Percentiles rank a stretch among this genome's conserved stretches.
Evolutionary conservation across 2,329 filamentous ascomycete species (phyloP).

Genomic region (Fusarium mangiferae): DNA sequence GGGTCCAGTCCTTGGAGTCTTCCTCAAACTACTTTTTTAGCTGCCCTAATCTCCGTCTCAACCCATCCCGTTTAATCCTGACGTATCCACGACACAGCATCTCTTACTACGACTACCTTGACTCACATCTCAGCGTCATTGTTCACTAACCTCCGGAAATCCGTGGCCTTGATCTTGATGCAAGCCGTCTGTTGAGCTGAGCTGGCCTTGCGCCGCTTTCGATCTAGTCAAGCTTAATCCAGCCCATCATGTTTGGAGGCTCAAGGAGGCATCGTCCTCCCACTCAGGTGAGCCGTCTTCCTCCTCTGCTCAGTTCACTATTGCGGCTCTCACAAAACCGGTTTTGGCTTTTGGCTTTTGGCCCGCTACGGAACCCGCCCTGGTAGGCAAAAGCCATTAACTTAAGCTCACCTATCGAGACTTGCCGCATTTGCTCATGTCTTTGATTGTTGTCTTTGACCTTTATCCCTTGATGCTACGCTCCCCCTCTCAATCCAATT

Average conservation of each 20-base stretch:
- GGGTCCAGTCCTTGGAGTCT: neutral
- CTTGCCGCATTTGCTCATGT: conserved; percentile 7
- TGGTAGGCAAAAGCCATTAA: conserved; percentile 8
- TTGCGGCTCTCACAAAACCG: conserved; percentile 28
- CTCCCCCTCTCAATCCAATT: neutral
- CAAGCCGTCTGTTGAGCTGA: conserved; percentile 27
- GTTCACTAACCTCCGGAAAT: neutral
- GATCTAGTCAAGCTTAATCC: conserved; percentile 26
- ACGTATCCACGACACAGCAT: conserved; percentile 6
- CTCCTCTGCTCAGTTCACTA: neutral
- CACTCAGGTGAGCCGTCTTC: conserved; percentile 58
- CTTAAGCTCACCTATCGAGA: neutral
- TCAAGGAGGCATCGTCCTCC: conserved; percentile 61
- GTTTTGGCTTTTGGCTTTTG: conserved; percentile 38
- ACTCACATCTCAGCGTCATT: conserved; percentile 23
- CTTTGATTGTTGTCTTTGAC: neutral
- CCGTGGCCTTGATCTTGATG: conserved; percentile 39
- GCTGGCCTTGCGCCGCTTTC: conserved; percentile 37
- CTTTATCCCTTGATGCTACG: neutral
- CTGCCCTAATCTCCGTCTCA: conserved; percentile 22
- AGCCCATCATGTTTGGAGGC: conserved; percentile 59
- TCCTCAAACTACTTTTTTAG: conserved; percentile 16
- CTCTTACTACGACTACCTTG: conserved; percentile 12
- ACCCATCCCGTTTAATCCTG: conserved; percentile 14
- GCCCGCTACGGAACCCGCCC: conserved; percentile 20